Base-by-base conservation (phyloP, 1,284 basidiomycete species). In the Termitomyces sp. region DNA sequence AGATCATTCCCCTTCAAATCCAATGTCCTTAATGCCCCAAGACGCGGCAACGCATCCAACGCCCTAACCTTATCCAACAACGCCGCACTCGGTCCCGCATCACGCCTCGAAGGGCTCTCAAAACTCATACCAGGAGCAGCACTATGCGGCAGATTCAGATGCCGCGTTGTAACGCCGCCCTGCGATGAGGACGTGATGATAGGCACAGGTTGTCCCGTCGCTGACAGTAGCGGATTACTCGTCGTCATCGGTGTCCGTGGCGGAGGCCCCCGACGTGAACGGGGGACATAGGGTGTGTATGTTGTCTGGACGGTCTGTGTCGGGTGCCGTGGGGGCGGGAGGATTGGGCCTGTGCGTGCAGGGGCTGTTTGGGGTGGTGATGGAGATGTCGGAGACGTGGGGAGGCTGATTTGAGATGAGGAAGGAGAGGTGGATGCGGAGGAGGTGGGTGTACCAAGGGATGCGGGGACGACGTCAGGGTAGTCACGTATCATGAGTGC, bases 401-500 rank as follows among this genome's bases (percentile, higher is more conserved):
- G 67, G 34, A 70, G 66, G 55, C 57, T 67, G n/a, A 64, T 57
- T 26, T 64, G 58, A 15, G 70, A 72, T 1, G 65, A 67, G 1
- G 72, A 64, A 0, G 73, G 70, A 21, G 74, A 73, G 0, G 72
- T 67, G 33, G 72, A 42, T 5, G 63, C 50, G 17, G 71, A 68
- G 21, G 70, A 70, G 12, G 69, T 59, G 50, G 72, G 62, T 57
- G 71, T 63, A 10, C 15, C 6, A 67, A 73, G 38, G 6, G 68
- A 62, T 10, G 62, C 63, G n/a, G 82, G 77, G 45, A 84, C 76
- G 46, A 84, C 77, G 63, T 94, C 91, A 3, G 92, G 91, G 66
- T 96, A 97, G 69, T 98, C 94, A 54, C 90, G 84, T 59, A 97
- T 93, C 91, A 97, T 95, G 50, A 96, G 79, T 0, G 94, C 93